Evolutionary conservation across 805 yeast genomes (phyloP).

Genomic region (Kodamaea lidongshanica): DNA sequence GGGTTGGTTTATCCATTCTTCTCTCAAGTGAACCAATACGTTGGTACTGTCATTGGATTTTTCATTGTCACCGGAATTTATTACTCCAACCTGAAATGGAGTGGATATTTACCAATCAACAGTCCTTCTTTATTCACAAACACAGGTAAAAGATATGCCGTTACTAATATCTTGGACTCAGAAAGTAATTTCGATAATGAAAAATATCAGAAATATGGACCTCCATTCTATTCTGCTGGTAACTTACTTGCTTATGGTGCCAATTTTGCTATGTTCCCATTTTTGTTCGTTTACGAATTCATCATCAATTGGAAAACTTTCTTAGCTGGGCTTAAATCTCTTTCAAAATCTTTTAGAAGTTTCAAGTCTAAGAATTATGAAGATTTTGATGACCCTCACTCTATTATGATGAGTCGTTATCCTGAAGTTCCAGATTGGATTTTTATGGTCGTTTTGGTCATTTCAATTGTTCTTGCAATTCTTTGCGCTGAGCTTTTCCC

Average conservation of each 20-base stretch:
- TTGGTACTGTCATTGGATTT: constrained; percentile 20
- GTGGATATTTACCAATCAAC: constrained; percentile 25
- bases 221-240: constrained; percentile 20
- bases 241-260: constrained; percentile 18
- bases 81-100: constrained; percentile 24
- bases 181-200: constrained; percentile 11
- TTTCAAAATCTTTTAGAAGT: constrained; percentile 12
- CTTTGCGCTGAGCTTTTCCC: constrained; percentile 26
- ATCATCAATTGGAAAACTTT: constrained; percentile 13
- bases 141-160: constrained; percentile 18
- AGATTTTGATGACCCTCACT: constrained; percentile 29
- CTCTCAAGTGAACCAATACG: constrained; percentile 18
- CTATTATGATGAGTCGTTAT: constrained; percentile 28
- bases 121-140: constrained; percentile 19
- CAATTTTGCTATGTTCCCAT: constrained; percentile 21
- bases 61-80: constrained; percentile 22
- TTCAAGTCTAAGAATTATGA: constrained; percentile 22
- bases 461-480: constrained; percentile 27
- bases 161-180: constrained; percentile 7
- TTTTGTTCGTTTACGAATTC: constrained; percentile 18
- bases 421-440: constrained; percentile 33
- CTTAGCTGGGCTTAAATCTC: constrained; percentile 10
- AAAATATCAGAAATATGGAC: constrained; percentile 15
- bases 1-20: constrained; percentile 22
- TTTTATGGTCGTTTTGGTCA: constrained; percentile 19